phyloP scores from a whole-genome alignment of 2,329 filamentous ascomycete species.

The Trichoderma sp. region DNA sequence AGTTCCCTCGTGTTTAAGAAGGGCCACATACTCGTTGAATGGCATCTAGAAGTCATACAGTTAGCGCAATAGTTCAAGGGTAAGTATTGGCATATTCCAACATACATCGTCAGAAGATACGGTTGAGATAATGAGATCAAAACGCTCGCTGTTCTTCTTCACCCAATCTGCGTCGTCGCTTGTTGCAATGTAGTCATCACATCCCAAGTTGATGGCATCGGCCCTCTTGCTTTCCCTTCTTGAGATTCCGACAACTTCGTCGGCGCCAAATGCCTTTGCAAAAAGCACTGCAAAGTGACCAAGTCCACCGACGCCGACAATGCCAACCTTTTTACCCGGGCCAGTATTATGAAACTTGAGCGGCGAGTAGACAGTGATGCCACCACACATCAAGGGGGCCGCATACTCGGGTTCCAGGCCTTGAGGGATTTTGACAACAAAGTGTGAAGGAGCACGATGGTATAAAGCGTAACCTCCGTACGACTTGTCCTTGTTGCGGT shows the following conservation, averaged over 20 bases:
- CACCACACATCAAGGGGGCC: conserved; percentile 70
- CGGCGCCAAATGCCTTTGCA: conserved; percentile 66
- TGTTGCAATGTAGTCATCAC: conserved; percentile 50
- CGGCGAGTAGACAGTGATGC: conserved; percentile 67
- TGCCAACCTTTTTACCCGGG: conserved; percentile 66
- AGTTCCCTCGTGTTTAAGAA: conserved; percentile 60
- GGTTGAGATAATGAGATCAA: conserved; percentile 63
- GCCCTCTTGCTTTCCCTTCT: conserved; percentile 53
- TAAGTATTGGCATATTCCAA: not conserved
- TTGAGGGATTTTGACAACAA: conserved; percentile 53
- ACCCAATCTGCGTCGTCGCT: conserved; percentile 57
- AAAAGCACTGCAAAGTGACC: conserved; percentile 70
- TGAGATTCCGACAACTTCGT: conserved; percentile 62
- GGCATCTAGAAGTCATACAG: conserved; percentile 50
- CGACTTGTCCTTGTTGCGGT: conserved; percentile 34
- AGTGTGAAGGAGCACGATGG: conserved; percentile 44
- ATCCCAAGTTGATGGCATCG: conserved; percentile 59
- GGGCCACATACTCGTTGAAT: conserved; percentile 58
- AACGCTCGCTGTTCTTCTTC: conserved; percentile 50
- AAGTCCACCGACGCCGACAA: conserved; percentile 68
- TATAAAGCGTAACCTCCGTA: conserved; percentile 54
- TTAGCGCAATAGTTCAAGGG: not conserved
- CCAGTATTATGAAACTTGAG: conserved; percentile 64
- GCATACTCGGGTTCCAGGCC: conserved; percentile 44
- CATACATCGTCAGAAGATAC: conserved; percentile 45